A percentile compares a stretch with the other conserved stretches of the same genome.
Conservation (phyloP, 805 yeast species). For the Sungouiozyma ichnusensis region DNA sequence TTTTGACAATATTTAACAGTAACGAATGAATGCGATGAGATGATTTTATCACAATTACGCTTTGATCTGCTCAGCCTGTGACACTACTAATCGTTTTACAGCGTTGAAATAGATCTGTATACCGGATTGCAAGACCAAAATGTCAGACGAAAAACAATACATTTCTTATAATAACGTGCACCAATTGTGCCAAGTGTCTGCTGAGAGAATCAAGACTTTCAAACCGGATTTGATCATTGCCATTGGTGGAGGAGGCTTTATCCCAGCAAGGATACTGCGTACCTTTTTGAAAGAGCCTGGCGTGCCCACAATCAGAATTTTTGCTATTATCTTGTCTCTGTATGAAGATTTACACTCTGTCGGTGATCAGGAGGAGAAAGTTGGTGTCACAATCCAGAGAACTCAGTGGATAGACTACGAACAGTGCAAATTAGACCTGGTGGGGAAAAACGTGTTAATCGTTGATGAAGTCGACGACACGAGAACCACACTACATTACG, state of each 20-base stretch:
- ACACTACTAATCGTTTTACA: too few species aligned
- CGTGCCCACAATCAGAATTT: conserved; percentile 79
- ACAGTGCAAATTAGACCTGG: conserved; percentile 46
- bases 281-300: conserved; percentile 85
- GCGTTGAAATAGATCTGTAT: too few species aligned
- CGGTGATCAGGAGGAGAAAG: conserved; percentile 44
- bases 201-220: conserved; percentile 54
- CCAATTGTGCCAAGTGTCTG: conserved; percentile 55
- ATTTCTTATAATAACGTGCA: conserved; percentile 76
- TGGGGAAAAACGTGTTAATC: conserved; percentile 60
- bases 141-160: conserved; percentile 44
- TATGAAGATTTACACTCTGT: conserved; percentile 71
- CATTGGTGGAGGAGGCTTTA: conserved; percentile 96
- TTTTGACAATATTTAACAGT: too few species aligned
- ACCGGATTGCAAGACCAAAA: conserved; percentile 2
- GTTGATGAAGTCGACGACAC: conserved; percentile 85
- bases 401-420: conserved; percentile 78
- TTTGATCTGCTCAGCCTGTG: too few species aligned
- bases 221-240: conserved; percentile 89
- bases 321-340: conserved; percentile 87
- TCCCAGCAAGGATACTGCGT: conserved; percentile 93
- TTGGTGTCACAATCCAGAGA: conserved; percentile 62
- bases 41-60: too few species aligned
- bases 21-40: not conserved
- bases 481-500: conserved; percentile 74